These are phyloP conservation scores for Adiantum capillusveneris DNA, from an alignment of 75 land plant species.

Conservation along the genomic window DNA sequence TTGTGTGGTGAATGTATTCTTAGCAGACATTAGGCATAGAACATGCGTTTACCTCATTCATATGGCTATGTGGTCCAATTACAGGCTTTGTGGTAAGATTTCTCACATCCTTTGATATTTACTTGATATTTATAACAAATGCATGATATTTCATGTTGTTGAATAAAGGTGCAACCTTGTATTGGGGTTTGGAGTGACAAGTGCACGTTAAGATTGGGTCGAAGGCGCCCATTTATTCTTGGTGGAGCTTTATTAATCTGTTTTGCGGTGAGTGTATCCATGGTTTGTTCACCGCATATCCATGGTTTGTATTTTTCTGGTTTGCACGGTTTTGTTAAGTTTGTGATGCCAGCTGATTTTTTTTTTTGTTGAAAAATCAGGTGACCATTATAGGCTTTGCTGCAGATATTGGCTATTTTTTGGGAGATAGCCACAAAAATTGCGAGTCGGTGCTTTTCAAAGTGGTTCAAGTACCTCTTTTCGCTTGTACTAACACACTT, in stretches of 20 bases:
- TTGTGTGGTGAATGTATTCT: no score
- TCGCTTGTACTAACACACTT: no score
- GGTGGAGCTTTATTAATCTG: constrained; percentile 73
- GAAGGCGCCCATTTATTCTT: constrained; percentile 83
- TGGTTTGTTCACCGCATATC: no score
- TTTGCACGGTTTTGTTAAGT: no score
- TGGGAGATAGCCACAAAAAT: constrained; percentile 81
- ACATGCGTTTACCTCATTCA: constrained; percentile 85
- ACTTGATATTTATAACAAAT: no score
- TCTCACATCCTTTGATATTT: background rate
- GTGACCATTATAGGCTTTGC: constrained; percentile 92
- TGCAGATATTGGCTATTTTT: constrained; percentile 84
- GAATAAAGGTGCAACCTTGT: constrained; percentile 83
- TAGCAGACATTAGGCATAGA: constrained; percentile 86
- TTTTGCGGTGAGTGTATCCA: constrained; percentile 57
- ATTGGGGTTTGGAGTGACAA: constrained; percentile 99
- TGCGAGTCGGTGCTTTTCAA: constrained; percentile 53
- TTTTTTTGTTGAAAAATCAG: constrained; percentile 27
- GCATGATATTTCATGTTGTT: no score
- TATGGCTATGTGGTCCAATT: constrained; percentile 99
- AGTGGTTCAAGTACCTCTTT: no score
- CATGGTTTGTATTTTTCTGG: no score
- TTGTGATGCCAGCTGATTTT: background rate
- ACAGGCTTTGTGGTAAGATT: constrained; percentile 86
- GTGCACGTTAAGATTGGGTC: constrained; percentile 79